Base-by-base conservation (phyloP, 768 basidiomycete species). In the Amanita thiersii region DNA sequence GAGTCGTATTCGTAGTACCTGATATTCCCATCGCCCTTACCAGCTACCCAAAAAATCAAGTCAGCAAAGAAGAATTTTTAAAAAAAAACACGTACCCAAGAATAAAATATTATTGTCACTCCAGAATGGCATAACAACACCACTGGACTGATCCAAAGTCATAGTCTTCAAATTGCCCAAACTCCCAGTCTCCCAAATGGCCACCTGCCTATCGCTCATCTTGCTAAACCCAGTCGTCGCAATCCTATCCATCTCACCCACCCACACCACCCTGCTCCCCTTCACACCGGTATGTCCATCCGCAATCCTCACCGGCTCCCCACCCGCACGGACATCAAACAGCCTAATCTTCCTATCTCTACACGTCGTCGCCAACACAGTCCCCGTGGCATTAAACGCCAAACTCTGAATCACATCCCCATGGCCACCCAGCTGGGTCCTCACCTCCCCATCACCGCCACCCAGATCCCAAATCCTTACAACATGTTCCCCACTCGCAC, bases 111-210 rank as follows among this genome's bases (percentile, higher is more conserved):
- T 85, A 59, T 94, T 97, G 51, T 94, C 92, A 30, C 77, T 81
- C 81, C 89, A 98, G 79, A 96, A 96, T 2, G 94, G 94, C 92
- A 98, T 98, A 31, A 93, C 59, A 7, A 94, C 89, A 28, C 94
- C 94, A 39, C 92, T 80, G 28, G 82, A 83, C 59, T 93, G 90
- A 60, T 99, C 94, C 46, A 98, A 66, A 10, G 69, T 70, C 40
- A 79, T 64, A 44, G 77, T 88, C 66, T 90, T 93, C 48, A 92
- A 51, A 56, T 77, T 90, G 29, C 61, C 69, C 40, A 98, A 60
- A 10, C 78, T 70, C 7, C 81, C 75, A 1, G 86, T 77, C 56
- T 98, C 92, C 94, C 93, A 99, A 32, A 99, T 63, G 41, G 69
- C 72, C 24, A 91, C 72, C 60, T 99, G 91, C 6, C 94, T 74